A percentile compares a stretch with the other conserved stretches of the same genome.
phyloP scores from a whole-genome alignment of 352 stramenopile species.

The Globisporangium spinosum region DNA sequence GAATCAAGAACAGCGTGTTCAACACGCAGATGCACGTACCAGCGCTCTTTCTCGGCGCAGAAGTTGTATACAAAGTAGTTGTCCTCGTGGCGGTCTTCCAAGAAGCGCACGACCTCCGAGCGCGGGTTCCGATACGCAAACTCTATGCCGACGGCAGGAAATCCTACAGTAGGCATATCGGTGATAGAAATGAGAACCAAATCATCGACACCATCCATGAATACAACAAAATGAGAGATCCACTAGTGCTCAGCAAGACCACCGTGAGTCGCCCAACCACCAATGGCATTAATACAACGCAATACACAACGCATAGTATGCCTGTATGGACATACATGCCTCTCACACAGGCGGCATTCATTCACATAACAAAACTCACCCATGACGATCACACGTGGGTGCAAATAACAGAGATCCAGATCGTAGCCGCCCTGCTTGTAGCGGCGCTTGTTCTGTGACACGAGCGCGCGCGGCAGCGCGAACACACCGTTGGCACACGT shows the following conservation, averaged over 20 bases:
- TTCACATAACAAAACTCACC: slow-evolving; percentile 26
- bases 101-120: slow-evolving; percentile 47
- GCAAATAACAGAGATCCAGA: slow-evolving; percentile 69
- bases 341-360: too few species aligned
- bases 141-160: slow-evolving; percentile 53
- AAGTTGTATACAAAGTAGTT: slow-evolving; percentile 81
- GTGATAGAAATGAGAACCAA: not conserved
- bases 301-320: not conserved
- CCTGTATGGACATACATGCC: too few species aligned
- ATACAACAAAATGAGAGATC: not conserved
- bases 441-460: slow-evolving; percentile 77
- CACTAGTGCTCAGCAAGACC: not conserved
- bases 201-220: not conserved
- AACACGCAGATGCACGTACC: slow-evolving; percentile 19
- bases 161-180: slow-evolving; percentile 28
- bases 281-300: too few species aligned
- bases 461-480: slow-evolving; percentile 51
- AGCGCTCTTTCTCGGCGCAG: slow-evolving; percentile 48
- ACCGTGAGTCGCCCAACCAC: too few species aligned
- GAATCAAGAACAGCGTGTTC: not conserved
- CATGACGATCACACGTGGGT: slow-evolving; percentile 77
- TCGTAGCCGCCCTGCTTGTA: slow-evolving; percentile 59
- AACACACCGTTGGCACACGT: slow-evolving; percentile 34
- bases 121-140: slow-evolving; percentile 60
- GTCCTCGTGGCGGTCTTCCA: slow-evolving; percentile 43